Percentiles rank a stretch among this genome's conserved stretches.
phyloP scores from a whole-genome alignment of 2,329 filamentous ascomycete genomes.

The Cytospora chrysosperma region DNA sequence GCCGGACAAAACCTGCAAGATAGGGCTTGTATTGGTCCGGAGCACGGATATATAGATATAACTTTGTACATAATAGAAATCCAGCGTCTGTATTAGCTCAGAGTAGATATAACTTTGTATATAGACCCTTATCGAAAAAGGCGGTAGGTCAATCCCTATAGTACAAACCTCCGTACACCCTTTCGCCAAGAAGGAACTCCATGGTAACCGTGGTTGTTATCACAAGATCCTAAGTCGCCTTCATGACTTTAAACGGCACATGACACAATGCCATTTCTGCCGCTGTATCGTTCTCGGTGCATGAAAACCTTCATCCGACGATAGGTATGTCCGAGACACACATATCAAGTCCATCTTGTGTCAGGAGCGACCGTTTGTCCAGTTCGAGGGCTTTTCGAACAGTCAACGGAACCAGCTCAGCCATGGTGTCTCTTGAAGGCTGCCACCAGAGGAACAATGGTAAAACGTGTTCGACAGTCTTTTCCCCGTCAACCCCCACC shows the following conservation, averaged over 20 bases:
- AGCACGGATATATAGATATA: no score
- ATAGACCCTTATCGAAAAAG: no score
- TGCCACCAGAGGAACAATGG: constrained; percentile 7
- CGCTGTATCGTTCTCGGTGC: constrained; percentile 5
- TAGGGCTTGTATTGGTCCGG: no score
- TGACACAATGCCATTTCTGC: neutral
- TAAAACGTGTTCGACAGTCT: constrained; percentile 13
- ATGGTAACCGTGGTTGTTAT: constrained; percentile 2
- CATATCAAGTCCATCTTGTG: neutral
- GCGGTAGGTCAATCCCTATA: no score
- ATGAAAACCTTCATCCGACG: constrained; percentile 2
- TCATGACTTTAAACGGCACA: constrained; percentile 12
- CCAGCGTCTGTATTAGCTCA: no score
- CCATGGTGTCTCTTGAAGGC: neutral
- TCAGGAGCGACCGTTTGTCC: neutral
- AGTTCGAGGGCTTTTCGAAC: neutral
- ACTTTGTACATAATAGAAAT: no score
- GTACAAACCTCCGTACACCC: no score
- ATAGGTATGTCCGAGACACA: neutral
- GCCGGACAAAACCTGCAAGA: no score
- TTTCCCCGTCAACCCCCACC: constrained; percentile 1
- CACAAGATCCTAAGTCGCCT: neutral
- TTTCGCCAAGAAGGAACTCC: constrained; percentile 18
- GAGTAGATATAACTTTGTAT: no score
- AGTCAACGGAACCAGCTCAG: neutral